These are phyloP conservation scores for Amphicarpaea edgeworthii DNA, from an alignment of 306 rosid species.

Conservation along the genomic window DNA sequence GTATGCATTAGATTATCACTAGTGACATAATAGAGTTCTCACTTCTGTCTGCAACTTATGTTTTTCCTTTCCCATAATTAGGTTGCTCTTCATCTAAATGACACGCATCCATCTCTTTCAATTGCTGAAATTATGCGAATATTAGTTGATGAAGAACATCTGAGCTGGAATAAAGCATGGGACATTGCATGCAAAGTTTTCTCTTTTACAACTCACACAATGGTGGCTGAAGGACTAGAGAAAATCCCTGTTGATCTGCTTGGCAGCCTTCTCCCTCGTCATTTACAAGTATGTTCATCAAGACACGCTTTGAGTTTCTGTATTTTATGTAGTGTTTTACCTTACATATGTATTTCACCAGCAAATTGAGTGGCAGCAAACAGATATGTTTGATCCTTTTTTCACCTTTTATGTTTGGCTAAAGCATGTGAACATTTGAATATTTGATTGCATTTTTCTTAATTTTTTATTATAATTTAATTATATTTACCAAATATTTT, in stretches of 20 bases:
- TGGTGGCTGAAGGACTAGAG: slow-evolving; percentile 72
- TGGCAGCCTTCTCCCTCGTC: slow-evolving; percentile 79
- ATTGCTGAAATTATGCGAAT: slow-evolving; percentile 76
- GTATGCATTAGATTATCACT: slow-evolving; percentile 24
- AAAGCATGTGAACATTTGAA: slow-evolving; percentile 29
- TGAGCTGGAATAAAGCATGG: slow-evolving; percentile 73
- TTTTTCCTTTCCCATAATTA: slow-evolving; percentile 43
- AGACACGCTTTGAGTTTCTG: slow-evolving; percentile 2
- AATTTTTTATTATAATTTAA: slow-evolving; percentile 9
- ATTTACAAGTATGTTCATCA: slow-evolving; percentile 61
- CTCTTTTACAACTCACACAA: slow-evolving; percentile 76
- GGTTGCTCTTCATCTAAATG: slow-evolving; percentile 81
- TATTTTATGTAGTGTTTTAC: slow-evolving; percentile 35
- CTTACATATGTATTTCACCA: slow-evolving; percentile 9
- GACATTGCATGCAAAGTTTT: slow-evolving; percentile 63
- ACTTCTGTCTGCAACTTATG: slow-evolving; percentile 36
- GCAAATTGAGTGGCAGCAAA: slow-evolving; percentile 5
- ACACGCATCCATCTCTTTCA: slow-evolving; percentile 81
- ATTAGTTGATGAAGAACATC: slow-evolving; percentile 74
- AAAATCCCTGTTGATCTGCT: slow-evolving; percentile 76
- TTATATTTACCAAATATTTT: slow-evolving; percentile 37
- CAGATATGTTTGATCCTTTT: slow-evolving; percentile 17
- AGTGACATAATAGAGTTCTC: slow-evolving; percentile 38
- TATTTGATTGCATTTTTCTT: slow-evolving; percentile 22
- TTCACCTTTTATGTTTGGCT: slow-evolving; percentile 34